A percentile compares a stretch with the other conserved stretches of the same genome.
Conservation (phyloP, 306 rosid genomes). For the Cucurbita ficifolia region DNA sequence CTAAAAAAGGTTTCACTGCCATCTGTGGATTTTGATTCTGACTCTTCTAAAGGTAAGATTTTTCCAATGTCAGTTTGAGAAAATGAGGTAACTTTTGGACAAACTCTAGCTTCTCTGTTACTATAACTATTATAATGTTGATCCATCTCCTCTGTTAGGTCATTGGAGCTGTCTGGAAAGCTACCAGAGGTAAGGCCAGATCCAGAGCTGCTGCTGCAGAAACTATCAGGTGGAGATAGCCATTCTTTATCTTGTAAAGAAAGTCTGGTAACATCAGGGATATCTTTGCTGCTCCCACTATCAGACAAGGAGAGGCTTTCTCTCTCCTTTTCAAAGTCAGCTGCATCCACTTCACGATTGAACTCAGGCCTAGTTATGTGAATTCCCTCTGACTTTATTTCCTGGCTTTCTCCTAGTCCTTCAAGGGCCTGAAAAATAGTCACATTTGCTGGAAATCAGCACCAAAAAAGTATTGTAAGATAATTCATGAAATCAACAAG, state of each 20-base stretch:
- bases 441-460: conserved; percentile 2
- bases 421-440: conserved; percentile 65
- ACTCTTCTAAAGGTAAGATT: conserved; percentile 24
- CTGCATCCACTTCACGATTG: conserved; percentile 41
- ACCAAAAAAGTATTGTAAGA: not conserved
- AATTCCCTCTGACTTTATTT: conserved; percentile 59
- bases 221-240: conserved; percentile 84
- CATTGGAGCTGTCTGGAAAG: conserved; percentile 53
- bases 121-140: conserved; percentile 30
- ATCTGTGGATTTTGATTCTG: conserved; percentile 24
- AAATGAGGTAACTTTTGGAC: conserved; percentile 16
- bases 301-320: conserved; percentile 41
- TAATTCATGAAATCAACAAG: not conserved
- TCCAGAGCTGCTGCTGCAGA: conserved; percentile 56
- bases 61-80: conserved; percentile 29
- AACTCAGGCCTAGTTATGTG: conserved; percentile 47
- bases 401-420: conserved; percentile 93
- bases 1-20: conserved; percentile 14
- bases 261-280: conserved; percentile 31
- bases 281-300: conserved; percentile 37
- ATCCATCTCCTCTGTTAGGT: conserved; percentile 34
- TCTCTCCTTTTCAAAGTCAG: conserved; percentile 43
- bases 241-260: conserved; percentile 71
- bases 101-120: conserved; percentile 20
- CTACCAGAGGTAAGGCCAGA: conserved; percentile 38